Percentiles rank a stretch among this genome's conserved stretches.
These are phyloP conservation scores for Sequoiadendron giganteum DNA, from an alignment of 75 land plant genomes.

Conservation along the genomic window DNA sequence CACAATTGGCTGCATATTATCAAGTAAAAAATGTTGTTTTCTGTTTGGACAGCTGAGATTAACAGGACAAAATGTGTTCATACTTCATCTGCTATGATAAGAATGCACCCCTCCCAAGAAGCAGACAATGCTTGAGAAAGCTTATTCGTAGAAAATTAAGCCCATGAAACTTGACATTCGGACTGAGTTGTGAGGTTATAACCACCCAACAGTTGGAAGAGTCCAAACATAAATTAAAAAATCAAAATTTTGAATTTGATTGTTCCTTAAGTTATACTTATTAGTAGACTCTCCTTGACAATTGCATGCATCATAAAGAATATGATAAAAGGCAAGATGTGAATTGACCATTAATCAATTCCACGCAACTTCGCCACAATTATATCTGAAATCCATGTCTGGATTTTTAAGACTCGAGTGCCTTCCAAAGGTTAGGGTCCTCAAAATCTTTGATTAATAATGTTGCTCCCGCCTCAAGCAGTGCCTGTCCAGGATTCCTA, in stretches of 20 bases:
- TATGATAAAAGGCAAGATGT: background rate
- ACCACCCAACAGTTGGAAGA: background rate
- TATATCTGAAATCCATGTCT: background rate
- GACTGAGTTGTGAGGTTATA: background rate
- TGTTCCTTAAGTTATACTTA: background rate
- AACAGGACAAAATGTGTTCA: too few relatives aligned
- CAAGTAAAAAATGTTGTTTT: too few relatives aligned
- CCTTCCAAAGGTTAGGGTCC: slow-evolving; percentile 78
- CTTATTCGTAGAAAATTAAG: background rate
- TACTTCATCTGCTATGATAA: too few relatives aligned
- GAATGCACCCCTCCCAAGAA: too few relatives aligned
- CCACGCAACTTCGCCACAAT: background rate
- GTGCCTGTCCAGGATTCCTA: slow-evolving; percentile 63
- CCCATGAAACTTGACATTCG: background rate
- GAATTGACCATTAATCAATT: background rate
- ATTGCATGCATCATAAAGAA: background rate
- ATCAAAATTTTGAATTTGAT: background rate
- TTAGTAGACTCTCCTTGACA: background rate
- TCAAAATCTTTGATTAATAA: slow-evolving; percentile 67
- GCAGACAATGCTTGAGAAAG: too few relatives aligned
- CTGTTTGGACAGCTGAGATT: too few relatives aligned
- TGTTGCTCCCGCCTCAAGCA: slow-evolving; percentile 66
- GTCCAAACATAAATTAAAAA: background rate
- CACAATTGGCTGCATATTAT: too few relatives aligned
- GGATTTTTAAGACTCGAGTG: slow-evolving; percentile 30